Evolutionary conservation across 108 stramenopile genomes (phyloP).

Genomic region (Schizochytrium sp.): DNA sequence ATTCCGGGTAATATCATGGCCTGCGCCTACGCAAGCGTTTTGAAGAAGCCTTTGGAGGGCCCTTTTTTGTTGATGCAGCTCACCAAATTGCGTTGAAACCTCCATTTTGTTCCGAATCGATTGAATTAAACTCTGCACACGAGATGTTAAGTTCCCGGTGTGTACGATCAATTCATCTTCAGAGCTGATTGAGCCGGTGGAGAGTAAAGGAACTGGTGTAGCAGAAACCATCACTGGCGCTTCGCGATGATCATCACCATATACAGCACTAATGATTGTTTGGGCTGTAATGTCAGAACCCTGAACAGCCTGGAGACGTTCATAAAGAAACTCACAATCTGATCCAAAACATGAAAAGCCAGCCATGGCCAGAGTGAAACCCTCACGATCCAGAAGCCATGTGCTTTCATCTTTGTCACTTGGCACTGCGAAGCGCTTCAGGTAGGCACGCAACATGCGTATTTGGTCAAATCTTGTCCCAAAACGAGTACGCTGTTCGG

Average conservation of each 20-base stretch:
- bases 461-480: conserved; percentile 25
- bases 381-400: not conserved
- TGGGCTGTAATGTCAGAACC: not conserved
- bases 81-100: conserved; percentile 38
- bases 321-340: conserved; percentile 13
- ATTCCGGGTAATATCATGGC: not conserved
- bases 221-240: not conserved
- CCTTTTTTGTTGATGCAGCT: not conserved
- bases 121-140: not conserved
- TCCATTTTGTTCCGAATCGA: conserved; percentile 42
- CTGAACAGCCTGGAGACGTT: not conserved
- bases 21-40: not conserved
- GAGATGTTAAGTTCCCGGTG: not conserved
- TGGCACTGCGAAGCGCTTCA: not conserved
- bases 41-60: not conserved
- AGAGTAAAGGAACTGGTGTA: not conserved
- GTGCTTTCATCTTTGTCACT: not conserved
- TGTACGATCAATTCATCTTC: not conserved
- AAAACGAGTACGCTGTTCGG: conserved; percentile 38
- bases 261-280: not conserved
- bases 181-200: not conserved
- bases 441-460: conserved; percentile 17
- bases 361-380: conserved; percentile 17
- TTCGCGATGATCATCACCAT: not conserved
- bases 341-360: conserved; percentile 56